phyloP scores from a whole-genome alignment of 2,329 filamentous ascomycete species.

The Coniochaeta ligniaria region DNA sequence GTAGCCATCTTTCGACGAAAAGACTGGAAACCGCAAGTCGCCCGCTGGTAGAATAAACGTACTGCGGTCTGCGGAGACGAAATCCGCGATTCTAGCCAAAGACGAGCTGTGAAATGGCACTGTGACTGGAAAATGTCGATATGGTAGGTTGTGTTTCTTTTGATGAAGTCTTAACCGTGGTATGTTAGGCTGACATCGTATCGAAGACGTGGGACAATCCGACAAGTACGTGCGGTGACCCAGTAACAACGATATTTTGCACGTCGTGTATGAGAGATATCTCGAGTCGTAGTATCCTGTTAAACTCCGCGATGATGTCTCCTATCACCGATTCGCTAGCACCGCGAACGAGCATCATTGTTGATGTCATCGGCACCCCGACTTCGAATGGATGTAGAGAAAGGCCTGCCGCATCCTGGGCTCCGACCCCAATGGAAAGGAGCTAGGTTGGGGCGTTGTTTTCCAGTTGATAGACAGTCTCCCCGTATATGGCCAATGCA shows the following conservation, averaged over 20 bases:
- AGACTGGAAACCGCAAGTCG: conserved; percentile 76
- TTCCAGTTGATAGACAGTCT: too few relatives aligned
- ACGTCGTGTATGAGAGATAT: conserved; percentile 96
- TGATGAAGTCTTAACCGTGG: conserved; percentile 92
- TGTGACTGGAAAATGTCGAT: conserved; percentile 95
- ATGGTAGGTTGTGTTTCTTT: conserved; percentile 92
- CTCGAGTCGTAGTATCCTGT: too few relatives aligned
- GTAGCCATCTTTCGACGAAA: conserved; percentile 79
- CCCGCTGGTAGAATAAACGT: conserved; percentile 68
- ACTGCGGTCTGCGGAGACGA: conserved; percentile 83
- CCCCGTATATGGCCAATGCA: too few relatives aligned
- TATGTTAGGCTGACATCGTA: conserved; percentile 93
- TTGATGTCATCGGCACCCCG: too few relatives aligned
- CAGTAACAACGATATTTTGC: conserved; percentile 93
- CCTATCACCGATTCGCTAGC: too few relatives aligned
- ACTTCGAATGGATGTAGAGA: too few relatives aligned
- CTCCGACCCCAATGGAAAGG: too few relatives aligned
- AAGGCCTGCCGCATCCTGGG: too few relatives aligned
- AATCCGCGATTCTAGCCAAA: conserved; percentile 69
- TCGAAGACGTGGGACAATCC: conserved; percentile 86
- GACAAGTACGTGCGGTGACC: too few relatives aligned
- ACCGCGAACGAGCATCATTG: too few relatives aligned
- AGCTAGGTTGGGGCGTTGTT: too few relatives aligned
- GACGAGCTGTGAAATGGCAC: conserved; percentile 98
- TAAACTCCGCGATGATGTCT: too few relatives aligned